phyloP scores from a whole-genome alignment of 306 rosid species.

The Echinosophora koreensis region DNA sequence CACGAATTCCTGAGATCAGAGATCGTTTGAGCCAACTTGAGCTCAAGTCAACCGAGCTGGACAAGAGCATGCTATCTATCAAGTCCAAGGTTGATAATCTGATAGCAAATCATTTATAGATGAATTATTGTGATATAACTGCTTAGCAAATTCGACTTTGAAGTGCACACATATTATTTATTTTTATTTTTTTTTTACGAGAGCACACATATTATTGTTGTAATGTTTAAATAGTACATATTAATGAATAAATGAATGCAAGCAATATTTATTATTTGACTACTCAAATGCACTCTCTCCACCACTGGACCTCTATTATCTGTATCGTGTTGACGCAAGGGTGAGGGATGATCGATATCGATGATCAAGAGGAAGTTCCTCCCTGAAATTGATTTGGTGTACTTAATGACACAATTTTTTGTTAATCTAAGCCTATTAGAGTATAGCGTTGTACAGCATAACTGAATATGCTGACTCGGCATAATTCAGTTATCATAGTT shows the following conservation, averaged over 20 bases:
- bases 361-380: too few relatives aligned
- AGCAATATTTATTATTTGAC: not conserved
- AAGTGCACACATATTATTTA: not conserved
- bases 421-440: too few relatives aligned
- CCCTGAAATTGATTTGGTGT: too few relatives aligned
- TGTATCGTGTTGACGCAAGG: too few relatives aligned
- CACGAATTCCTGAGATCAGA: slow-evolving; percentile 56
- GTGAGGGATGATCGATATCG: too few relatives aligned
- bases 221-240: not conserved
- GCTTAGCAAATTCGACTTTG: not conserved
- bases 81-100: slow-evolving; percentile 63
- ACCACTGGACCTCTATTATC: not conserved
- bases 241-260: slow-evolving; percentile 9
- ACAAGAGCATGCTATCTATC: slow-evolving; percentile 49
- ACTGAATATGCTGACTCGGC: too few relatives aligned
- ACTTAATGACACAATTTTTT: too few relatives aligned
- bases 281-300: not conserved
- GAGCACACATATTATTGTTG: too few relatives aligned
- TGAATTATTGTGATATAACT: slow-evolving; percentile 53
- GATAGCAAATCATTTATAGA: slow-evolving; percentile 56
- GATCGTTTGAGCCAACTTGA: slow-evolving; percentile 71
- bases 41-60: slow-evolving; percentile 60
- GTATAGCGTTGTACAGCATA: too few relatives aligned
- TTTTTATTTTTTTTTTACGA: too few relatives aligned
- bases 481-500: too few relatives aligned